Evolutionary conservation across 495 filamentous ascomycete genomes (phyloP), one percentile per base, ranked within the genome.

Genomic region (Neurospora sp.): DNA sequence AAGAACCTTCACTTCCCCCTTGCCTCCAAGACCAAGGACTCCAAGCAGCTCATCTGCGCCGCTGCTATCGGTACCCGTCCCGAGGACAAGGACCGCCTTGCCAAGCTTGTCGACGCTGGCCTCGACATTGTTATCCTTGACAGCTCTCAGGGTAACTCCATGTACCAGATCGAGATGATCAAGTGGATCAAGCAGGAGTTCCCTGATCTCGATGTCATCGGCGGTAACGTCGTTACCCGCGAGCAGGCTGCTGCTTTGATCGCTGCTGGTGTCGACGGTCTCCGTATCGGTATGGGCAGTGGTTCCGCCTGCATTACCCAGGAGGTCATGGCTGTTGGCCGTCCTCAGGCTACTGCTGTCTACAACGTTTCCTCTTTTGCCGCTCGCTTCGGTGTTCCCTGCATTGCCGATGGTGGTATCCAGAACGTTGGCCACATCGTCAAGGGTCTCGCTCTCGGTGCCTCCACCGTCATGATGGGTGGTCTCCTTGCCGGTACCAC

Each of bases 361-460:
- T 93, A 91, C 86, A 93, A 91, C 79, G 95, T 98, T 76, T 89
- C 92, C 74, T 83, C 86, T 35, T 99, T 98, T 78, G 96, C 96
- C 41, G 92, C 91, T 66, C 90, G 90, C 75, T 99, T 99, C 82
- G 96, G 96, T 73, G 94, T 99, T 74, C 96, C 96, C 35, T 98
- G 95, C 85, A 98, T 99, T 77, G 96, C 96, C 54, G 96, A 99
- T 76, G 96, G 96, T 79, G 96, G 96, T 82, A 91, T 99, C 78
- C 96, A 99, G 83, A 99, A 99, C 81, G 91, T 99, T 74, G 96
- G 96, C 72, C 96, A 99, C 84, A 97, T 99, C 75, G 96, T 98
- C 82, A 99, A 99, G 87, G 96, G 94, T 81, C 89, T 98, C 74
- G 92, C 96, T 41, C 89, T 98, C 73, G 96, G 96, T 75, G 96